These are phyloP conservation scores for Teratosphaeria epicoccoides DNA, from an alignment of 2,329 filamentous ascomycete species.

Conservation along the genomic window DNA sequence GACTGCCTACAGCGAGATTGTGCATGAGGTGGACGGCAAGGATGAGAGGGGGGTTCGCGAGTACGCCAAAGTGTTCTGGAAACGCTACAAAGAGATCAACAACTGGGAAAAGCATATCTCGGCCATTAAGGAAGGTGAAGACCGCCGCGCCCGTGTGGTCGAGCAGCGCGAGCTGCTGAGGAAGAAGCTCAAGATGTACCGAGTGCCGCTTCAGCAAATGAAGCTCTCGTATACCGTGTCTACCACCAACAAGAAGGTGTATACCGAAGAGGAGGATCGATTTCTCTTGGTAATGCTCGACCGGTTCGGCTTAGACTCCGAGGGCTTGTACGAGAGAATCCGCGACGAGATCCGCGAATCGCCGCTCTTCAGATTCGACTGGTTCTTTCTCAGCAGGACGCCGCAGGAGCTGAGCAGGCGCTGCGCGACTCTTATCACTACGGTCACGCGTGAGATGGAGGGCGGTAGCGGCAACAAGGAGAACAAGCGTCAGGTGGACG, in stretches of 20 bases:
- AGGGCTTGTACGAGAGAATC: conserved; percentile 83
- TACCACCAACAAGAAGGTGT: conserved; percentile 99
- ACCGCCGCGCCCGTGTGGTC: conserved; percentile 76
- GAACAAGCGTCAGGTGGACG: conserved; percentile 65
- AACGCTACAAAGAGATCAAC: conserved; percentile 78
- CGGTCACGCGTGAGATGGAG: conserved; percentile 91
- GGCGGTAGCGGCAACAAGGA: conserved; percentile 40
- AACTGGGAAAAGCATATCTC: conserved; percentile 84
- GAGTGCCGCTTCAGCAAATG: conserved; percentile 93
- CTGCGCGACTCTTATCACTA: conserved; percentile 87
- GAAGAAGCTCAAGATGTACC: conserved; percentile 92
- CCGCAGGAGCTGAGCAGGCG: conserved; percentile 84
- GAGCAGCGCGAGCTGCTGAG: conserved; percentile 86
- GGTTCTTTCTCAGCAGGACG: conserved; percentile 96
- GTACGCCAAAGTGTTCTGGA: conserved; percentile 95
- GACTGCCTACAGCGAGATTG: conserved; percentile 72
- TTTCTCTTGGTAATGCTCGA: conserved; percentile 91
- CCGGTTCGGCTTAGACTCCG: conserved; percentile 81
- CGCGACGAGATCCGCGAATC: conserved; percentile 94
- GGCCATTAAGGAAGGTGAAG: conserved; percentile 85
- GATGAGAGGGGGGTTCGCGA: conserved; percentile 71
- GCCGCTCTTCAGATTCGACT: conserved; percentile 93
- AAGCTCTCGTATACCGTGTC: conserved; percentile 99
- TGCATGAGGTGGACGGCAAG: conserved; percentile 87
- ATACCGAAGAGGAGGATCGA: conserved; percentile 94